Conservation (phyloP, 73 alveolate genomes). For the Stentor coeruleus region DNA sequence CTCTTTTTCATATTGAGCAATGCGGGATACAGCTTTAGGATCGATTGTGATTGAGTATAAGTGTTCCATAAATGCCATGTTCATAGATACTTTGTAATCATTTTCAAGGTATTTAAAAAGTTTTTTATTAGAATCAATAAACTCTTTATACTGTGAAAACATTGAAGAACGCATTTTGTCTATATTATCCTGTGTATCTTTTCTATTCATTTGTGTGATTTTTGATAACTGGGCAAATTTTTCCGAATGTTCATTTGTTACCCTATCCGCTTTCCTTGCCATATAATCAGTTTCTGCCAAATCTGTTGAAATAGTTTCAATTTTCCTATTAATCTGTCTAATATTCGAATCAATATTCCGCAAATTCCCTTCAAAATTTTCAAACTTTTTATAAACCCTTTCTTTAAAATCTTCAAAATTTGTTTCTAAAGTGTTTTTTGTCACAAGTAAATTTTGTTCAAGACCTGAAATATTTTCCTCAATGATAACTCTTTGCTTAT, state of each 20-base stretch:
- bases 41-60: neutral
- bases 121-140: neutral
- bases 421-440: neutral
- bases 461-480: neutral
- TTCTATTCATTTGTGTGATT: neutral
- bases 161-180: neutral
- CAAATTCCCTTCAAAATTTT: neutral
- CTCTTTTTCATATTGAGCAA: neutral
- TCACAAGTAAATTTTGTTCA: neutral
- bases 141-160: neutral
- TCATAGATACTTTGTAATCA: constrained; percentile 2
- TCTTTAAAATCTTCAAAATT: neutral
- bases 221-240: neutral
- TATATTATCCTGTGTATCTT: neutral
- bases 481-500: neutral
- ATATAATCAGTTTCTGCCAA: constrained; percentile 10
- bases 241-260: neutral
- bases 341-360: neutral
- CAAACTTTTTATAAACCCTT: neutral
- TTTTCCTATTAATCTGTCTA: neutral
- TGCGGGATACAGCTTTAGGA: neutral
- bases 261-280: neutral
- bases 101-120: neutral
- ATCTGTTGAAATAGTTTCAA: neutral
- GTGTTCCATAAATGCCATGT: neutral